Evolutionary conservation across 2,329 filamentous ascomycete genomes (phyloP).

Genomic region (Emmonsiellopsis sp.): DNA sequence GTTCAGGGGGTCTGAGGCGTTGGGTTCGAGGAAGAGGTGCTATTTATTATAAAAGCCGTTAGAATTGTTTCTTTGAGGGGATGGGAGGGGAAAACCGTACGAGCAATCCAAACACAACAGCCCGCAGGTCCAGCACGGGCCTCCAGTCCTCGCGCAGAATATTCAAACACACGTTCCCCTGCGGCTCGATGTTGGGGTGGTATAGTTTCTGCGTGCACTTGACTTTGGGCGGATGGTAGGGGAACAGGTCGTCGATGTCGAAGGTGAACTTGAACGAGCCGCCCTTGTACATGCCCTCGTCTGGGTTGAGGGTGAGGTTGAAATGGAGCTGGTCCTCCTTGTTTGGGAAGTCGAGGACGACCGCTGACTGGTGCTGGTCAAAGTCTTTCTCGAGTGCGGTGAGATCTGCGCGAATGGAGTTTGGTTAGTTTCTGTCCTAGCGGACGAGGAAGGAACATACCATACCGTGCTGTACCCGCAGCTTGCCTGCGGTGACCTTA

Average conservation of each 20-base stretch:
- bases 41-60: constrained; percentile 28
- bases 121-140: constrained; percentile 91
- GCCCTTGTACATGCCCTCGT: constrained; percentile 69
- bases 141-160: constrained; percentile 99
- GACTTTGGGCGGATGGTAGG: constrained; percentile 95
- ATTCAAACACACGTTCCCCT: constrained; percentile 96
- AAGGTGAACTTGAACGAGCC: constrained; percentile 86
- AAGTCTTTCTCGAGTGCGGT: neutral
- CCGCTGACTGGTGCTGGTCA: neutral
- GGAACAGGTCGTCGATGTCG: constrained; percentile 87
- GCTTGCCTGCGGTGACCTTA: constrained; percentile 93
- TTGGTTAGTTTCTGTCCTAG: neutral
- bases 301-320: constrained; percentile 39
- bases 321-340: constrained; percentile 51
- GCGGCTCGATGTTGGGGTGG: constrained; percentile 95
- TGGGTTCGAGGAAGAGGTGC: constrained; percentile 97
- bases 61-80: neutral
- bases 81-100: constrained; percentile 35
- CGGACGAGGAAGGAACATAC: constrained; percentile 37
- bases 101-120: constrained; percentile 89
- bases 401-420: neutral
- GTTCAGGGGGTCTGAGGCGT: constrained; percentile 93
- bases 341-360: constrained; percentile 34
- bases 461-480: constrained; percentile 93
- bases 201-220: constrained; percentile 98